phyloP scores from a whole-genome alignment of 2,329 filamentous ascomycete species.

The Xylariaceae sp. region DNA sequence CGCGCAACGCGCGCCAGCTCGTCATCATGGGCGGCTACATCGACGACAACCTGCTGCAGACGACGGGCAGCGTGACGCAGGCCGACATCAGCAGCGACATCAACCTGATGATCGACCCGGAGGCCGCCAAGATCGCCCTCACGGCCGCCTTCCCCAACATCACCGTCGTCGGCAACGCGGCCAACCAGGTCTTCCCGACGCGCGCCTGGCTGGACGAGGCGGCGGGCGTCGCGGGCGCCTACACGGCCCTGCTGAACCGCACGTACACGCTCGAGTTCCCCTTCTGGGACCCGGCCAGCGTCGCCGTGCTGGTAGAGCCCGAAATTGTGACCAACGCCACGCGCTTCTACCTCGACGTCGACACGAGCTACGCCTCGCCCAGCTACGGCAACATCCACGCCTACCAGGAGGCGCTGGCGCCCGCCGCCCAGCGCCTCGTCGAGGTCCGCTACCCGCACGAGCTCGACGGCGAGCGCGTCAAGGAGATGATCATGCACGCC shows the following conservation, averaged over 20 bases:
- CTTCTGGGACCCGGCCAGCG: slow-evolving; percentile 17
- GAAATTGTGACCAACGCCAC: background rate
- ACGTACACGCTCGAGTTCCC: slow-evolving; percentile 7
- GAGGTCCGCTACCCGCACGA: slow-evolving; percentile 13
- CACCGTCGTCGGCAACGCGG: no score
- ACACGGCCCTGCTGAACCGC: slow-evolving; percentile 4
- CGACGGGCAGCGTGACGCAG: slow-evolving; percentile 11
- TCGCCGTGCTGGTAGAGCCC: slow-evolving; percentile 12
- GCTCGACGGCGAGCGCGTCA: no score
- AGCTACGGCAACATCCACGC: slow-evolving; percentile 16
- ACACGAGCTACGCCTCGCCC: slow-evolving; percentile 14
- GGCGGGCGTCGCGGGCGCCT: slow-evolving; percentile 11
- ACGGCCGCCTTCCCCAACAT: slow-evolving; percentile 39
- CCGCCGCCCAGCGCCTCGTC: slow-evolving; percentile 9
- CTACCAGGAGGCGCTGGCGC: slow-evolving; percentile 11
- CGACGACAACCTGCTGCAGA: slow-evolving; percentile 31
- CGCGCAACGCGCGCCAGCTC: no score
- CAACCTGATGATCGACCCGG: slow-evolving; percentile 44
- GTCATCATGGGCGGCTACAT: slow-evolving; percentile 46
- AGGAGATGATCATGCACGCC: no score
- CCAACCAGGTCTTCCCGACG: slow-evolving; percentile 7
- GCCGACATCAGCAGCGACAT: slow-evolving; percentile 25
- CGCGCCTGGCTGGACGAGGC: slow-evolving; percentile 11
- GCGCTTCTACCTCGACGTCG: slow-evolving; percentile 16
- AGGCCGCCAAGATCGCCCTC: slow-evolving; percentile 40